These are phyloP conservation scores for Hyparrhenia diplandra DNA, from an alignment of 176 grass and related monocot genomes.

Conservation along the genomic window DNA sequence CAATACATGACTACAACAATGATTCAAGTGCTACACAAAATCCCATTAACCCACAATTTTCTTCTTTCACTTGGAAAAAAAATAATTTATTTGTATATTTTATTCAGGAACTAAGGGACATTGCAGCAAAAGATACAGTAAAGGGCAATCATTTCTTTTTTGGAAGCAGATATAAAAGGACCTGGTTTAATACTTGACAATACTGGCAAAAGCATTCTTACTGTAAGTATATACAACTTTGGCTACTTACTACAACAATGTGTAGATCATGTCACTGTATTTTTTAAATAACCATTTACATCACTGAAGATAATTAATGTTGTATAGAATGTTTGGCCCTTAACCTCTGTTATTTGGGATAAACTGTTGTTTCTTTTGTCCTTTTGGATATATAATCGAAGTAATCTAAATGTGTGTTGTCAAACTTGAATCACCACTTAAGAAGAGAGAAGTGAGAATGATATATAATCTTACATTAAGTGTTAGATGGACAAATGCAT, in stretches of 20 bases:
- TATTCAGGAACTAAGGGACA: slow-evolving; percentile 78
- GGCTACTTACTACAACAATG: neutral
- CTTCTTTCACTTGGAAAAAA: too few species aligned
- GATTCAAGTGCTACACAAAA: too few species aligned
- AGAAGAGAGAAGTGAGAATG: neutral
- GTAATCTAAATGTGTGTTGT: neutral
- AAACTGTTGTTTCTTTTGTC: neutral
- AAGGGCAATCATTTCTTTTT: slow-evolving; percentile 95
- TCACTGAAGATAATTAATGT: neutral
- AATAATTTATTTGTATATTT: slow-evolving; percentile 2
- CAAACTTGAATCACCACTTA: neutral
- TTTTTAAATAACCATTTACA: neutral
- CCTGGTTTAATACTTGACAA: slow-evolving; percentile 89
- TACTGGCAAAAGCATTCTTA: slow-evolving; percentile 88
- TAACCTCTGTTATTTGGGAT: neutral
- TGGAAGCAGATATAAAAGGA: slow-evolving; percentile 89
- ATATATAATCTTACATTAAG: neutral
- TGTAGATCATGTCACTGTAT: neutral
- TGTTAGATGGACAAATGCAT: neutral
- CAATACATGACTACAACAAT: too few species aligned
- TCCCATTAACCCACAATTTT: too few species aligned
- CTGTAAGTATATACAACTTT: slow-evolving; percentile 52
- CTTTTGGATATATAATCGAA: neutral
- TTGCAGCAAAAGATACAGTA: slow-evolving; percentile 42
- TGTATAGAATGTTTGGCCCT: neutral